Conservation (phyloP, 495 filamentous ascomycete species). For the Aspergillus panamensis region DNA sequence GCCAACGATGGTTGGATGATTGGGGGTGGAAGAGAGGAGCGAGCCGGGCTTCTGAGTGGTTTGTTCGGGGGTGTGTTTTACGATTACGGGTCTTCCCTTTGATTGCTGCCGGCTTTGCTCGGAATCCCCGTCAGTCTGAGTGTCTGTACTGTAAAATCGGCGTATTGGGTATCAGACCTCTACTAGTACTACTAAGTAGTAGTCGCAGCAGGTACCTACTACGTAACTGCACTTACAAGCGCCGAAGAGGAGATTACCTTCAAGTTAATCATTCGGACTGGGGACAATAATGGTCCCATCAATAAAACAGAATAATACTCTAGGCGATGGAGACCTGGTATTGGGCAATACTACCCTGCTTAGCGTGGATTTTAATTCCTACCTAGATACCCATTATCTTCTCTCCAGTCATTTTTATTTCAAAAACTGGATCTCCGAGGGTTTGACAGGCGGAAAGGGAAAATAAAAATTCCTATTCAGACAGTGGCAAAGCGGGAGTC, state of each 20-base stretch:
- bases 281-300: conserved; percentile 1
- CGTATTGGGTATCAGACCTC: neutral
- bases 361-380: neutral
- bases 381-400: too few species aligned
- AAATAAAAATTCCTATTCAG: neutral
- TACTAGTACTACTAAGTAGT: too few species aligned
- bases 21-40: neutral
- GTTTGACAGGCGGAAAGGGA: neutral
- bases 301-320: neutral
- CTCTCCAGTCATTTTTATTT: too few species aligned
- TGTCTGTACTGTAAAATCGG: neutral
- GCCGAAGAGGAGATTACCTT: neutral
- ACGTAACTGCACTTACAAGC: too few species aligned
- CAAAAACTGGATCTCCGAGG: neutral
- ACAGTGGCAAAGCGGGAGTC: neutral
- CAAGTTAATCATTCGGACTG: neutral
- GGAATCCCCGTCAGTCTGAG: neutral
- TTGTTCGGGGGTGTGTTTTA: neutral
- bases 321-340: neutral
- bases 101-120: neutral
- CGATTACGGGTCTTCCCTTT: neutral
- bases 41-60: neutral
- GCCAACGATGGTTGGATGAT: conserved; percentile 4
- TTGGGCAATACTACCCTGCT: neutral
- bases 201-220: too few species aligned